Percentiles rank a stretch among this genome's conserved stretches.
Conservation (phyloP, 2,329 filamentous ascomycete species). For the Aspergillus aculeatus region DNA sequence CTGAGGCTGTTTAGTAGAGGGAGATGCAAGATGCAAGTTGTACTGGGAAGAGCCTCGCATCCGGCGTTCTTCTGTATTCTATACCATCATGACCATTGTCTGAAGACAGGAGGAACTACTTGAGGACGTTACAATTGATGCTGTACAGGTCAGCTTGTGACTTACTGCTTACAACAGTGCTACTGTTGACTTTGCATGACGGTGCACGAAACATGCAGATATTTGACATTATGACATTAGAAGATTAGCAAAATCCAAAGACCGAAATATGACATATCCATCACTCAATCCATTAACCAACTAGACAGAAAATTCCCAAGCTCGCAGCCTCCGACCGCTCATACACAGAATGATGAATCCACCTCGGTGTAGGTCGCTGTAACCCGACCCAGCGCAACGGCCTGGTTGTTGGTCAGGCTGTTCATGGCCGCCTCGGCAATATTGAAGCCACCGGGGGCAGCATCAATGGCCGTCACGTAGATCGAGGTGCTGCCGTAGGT, state of each 20-base stretch:
- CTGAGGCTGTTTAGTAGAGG: too few relatives aligned
- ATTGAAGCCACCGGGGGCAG: constrained; percentile 49
- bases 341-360: constrained; percentile 2
- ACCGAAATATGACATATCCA: background rate
- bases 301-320: too few relatives aligned
- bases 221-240: background rate
- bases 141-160: background rate
- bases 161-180: background rate
- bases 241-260: background rate
- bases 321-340: background rate
- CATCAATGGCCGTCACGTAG: constrained; percentile 52
- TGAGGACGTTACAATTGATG: too few relatives aligned
- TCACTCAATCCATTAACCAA: background rate
- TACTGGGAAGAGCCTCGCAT: too few relatives aligned
- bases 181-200: background rate
- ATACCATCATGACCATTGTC: too few relatives aligned
- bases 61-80: too few relatives aligned
- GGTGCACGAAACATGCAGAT: background rate
- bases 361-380: constrained; percentile 29
- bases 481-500: constrained; percentile 47
- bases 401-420: constrained; percentile 48
- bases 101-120: too few relatives aligned
- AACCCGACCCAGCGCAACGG: constrained; percentile 46
- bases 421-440: constrained; percentile 51
- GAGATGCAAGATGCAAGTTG: too few relatives aligned